Base-by-base conservation (phyloP, 176 grass and related monocot genomes). In the Thalia dealbata region DNA sequence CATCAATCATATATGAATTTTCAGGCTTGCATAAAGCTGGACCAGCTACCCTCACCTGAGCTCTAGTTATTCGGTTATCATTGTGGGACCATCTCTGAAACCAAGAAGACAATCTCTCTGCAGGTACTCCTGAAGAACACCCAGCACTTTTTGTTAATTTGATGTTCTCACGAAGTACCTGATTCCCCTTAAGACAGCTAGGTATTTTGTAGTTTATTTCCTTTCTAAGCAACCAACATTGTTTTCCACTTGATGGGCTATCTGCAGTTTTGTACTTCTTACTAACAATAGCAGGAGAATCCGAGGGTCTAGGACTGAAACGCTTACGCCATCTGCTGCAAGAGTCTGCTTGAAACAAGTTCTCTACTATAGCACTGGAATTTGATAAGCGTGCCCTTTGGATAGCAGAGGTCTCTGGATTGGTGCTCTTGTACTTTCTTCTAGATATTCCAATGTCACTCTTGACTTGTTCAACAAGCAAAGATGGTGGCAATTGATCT, bases 301-400 rank as follows among this genome's bases (percentile, higher is more conserved):
- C 77, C 27, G 74, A 35, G 64, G 42, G 30, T 48, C 79, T 72
- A 30, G 44, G 44, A 3, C 59, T 52, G 35, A 92, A 82, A 7
- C 87, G 87, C 52, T 88, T 92, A 80, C 92, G 65, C 89, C 87
- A 97, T 68, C 64, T 77, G 32, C 81, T 71, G 51, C 28, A 69
- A 56, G 74, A 50, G 15, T 91, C 66, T 0, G 70, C 16, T 4
- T 5, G 6, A 13, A 21, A 52, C 50, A 30, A 24, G 16, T 64
- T 11, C 64, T 70, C 78, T 51, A 66, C 19, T 43, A 41, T 7
- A 58, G 41, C 51, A 3, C 13, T 41, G 10, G 71, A 71, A 54
- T 71, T 51, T 67, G 75, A 77, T 70, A 77, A 79, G 81, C 44
- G 76, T 60, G 73, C 59, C 30, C 74, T 70, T 67, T 72, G 62